phyloP scores from a whole-genome alignment of 345 rosid species.

The Combretum micranthum region DNA sequence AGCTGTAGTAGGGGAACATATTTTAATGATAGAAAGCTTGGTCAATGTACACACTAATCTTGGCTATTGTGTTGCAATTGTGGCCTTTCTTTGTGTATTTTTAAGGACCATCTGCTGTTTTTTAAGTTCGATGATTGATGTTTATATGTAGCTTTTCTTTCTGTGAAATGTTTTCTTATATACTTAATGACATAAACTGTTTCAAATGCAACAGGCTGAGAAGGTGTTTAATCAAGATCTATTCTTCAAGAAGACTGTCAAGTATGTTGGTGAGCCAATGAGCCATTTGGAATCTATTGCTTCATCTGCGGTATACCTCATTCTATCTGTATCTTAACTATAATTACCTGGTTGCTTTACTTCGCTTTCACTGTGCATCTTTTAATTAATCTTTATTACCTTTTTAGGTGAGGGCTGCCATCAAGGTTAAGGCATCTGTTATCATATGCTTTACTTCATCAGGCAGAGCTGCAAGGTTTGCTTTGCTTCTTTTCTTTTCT shows the following conservation, averaged over 20 bases:
- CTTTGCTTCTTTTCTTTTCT: background rate
- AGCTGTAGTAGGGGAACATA: too few species aligned
- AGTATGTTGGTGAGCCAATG: conserved; percentile 97
- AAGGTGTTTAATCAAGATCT: conserved; percentile 95
- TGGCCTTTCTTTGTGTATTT: too few species aligned
- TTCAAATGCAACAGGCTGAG: conserved; percentile 56
- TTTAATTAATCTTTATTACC: conserved; percentile 1
- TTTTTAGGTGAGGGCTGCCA: conserved; percentile 89
- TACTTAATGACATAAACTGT: background rate
- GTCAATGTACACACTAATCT: too few species aligned
- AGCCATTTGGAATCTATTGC: conserved; percentile 91
- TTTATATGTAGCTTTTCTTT: too few species aligned
- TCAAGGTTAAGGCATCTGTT: conserved; percentile 95
- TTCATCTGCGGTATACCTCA: conserved; percentile 77
- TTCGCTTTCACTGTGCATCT: background rate
- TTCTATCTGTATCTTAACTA: background rate
- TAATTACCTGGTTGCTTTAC: background rate
- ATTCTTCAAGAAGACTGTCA: conserved; percentile 87
- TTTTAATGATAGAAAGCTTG: too few species aligned
- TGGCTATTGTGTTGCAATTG: too few species aligned
- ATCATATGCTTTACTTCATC: conserved; percentile 98
- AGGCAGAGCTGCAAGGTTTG: conserved; percentile 93
- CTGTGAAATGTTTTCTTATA: background rate
- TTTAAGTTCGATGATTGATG: too few species aligned
- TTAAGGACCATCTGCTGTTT: too few species aligned